A percentile compares a stretch with the other conserved stretches of the same genome.
Evolutionary conservation across 2,329 filamentous ascomycete genomes (phyloP).

Genomic region (Neonectria ditissima): DNA sequence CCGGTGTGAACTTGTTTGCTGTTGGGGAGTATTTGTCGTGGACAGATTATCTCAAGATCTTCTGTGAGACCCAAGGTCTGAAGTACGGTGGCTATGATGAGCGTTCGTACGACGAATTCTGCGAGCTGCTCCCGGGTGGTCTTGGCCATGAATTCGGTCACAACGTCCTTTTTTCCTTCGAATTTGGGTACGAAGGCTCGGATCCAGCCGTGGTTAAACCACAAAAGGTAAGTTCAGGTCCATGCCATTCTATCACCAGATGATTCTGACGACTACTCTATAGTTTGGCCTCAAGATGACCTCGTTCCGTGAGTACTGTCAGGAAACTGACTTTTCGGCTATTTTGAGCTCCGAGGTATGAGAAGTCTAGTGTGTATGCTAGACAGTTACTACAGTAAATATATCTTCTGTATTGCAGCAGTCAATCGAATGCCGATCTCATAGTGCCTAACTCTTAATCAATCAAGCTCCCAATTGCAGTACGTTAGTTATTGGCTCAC

Average conservation of each 20-base stretch:
- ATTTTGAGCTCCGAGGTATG: neutral
- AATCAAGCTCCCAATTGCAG: too few species aligned
- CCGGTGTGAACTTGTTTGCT: slow-evolving; percentile 27
- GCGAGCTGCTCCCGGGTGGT: slow-evolving; percentile 26
- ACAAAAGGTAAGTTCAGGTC: slow-evolving; percentile 20
- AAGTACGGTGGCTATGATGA: slow-evolving; percentile 33
- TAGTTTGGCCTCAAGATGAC: slow-evolving; percentile 19
- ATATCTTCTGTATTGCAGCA: too few species aligned
- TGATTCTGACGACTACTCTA: neutral
- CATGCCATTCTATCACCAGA: neutral
- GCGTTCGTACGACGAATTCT: slow-evolving; percentile 28
- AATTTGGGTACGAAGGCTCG: slow-evolving; percentile 32
- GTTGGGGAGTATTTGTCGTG: slow-evolving; percentile 29
- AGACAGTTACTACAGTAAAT: too few species aligned
- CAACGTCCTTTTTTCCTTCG: slow-evolving; percentile 30
- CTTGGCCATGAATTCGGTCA: slow-evolving; percentile 32
- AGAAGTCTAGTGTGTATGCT: too few species aligned
- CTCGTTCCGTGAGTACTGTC: slow-evolving; percentile 12
- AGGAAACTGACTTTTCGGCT: slow-evolving; percentile 12
- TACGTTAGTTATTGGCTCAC: too few species aligned
- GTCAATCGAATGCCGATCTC: too few species aligned
- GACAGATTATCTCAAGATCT: slow-evolving; percentile 21
- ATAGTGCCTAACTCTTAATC: too few species aligned
- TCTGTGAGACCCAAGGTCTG: slow-evolving; percentile 33
- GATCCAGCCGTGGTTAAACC: slow-evolving; percentile 29